Evolutionary conservation across 2,329 filamentous ascomycete species (phyloP).

Genomic region (Monascus ruber): DNA sequence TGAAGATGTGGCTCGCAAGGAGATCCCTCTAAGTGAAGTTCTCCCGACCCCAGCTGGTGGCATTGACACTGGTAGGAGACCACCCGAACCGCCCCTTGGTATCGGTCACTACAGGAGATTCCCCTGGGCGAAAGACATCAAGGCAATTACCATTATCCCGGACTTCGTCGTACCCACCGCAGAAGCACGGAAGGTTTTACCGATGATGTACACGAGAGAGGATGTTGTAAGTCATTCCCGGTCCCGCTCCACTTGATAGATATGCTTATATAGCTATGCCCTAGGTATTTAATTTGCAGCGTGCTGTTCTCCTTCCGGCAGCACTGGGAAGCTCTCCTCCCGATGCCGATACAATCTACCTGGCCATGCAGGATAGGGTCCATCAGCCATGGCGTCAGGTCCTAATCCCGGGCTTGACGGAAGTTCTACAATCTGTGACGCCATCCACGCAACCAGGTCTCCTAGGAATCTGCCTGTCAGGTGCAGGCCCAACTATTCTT

Average conservation of each 20-base stretch:
- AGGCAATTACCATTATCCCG: constrained; percentile 91
- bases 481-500: constrained; percentile 88
- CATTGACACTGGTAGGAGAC: constrained; percentile 73
- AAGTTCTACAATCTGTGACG: constrained; percentile 85
- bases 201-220: constrained; percentile 62
- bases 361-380: constrained; percentile 97
- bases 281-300: constrained; percentile 74
- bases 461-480: constrained; percentile 86
- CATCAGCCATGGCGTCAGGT: constrained; percentile 92
- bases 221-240: constrained; percentile 57
- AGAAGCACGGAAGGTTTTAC: constrained; percentile 75
- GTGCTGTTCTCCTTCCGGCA: constrained; percentile 80
- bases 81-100: constrained; percentile 77
- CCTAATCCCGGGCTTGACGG: constrained; percentile 80
- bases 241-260: neutral
- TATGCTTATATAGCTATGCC: constrained; percentile 2
- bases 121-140: constrained; percentile 86
- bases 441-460: constrained; percentile 77
- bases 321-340: constrained; percentile 83
- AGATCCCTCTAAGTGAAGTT: constrained; percentile 91
- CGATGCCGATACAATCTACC: constrained; percentile 85
- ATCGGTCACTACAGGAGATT: constrained; percentile 97
- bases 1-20: constrained; percentile 77
- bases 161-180: constrained; percentile 94
- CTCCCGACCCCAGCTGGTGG: constrained; percentile 83